Percentiles rank a stretch among this genome's conserved stretches.
These are phyloP conservation scores for Chytriomyces hyalinus DNA, from an alignment of 192 early-diverging fungal species.

Conservation along the genomic window DNA sequence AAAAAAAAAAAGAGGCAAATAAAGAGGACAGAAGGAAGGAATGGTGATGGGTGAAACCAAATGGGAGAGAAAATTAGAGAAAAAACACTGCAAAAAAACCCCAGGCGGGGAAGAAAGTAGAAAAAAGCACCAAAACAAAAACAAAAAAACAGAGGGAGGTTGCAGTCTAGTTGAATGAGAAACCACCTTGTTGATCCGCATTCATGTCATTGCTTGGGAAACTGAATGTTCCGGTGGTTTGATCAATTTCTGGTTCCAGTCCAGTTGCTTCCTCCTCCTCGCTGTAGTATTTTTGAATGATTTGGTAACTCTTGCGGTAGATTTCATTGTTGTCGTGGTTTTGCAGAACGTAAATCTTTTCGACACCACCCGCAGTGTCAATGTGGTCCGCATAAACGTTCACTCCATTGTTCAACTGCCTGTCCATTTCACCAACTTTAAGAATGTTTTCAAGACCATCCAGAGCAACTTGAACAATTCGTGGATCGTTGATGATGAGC, in stretches of 20 bases:
- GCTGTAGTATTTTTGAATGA: conserved; percentile 96
- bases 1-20: background rate
- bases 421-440: conserved; percentile 92
- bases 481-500: conserved; percentile 87
- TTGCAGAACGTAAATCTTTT: conserved; percentile 94
- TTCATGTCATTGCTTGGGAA: conserved; percentile 59
- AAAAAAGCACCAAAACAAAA: no score
- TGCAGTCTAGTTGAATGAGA: conserved; percentile 18
- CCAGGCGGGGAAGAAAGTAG: no score
- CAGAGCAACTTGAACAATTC: conserved; percentile 95
- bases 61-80: background rate
- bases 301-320: conserved; percentile 93
- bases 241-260: conserved; percentile 74
- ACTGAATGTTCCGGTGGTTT: conserved; percentile 76
- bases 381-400: conserved; percentile 90
- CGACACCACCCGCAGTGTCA: conserved; percentile 94
- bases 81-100: no score
- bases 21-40: background rate
- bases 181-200: conserved; percentile 22
- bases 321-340: conserved; percentile 94
- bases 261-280: conserved; percentile 75
- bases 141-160: background rate
- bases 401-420: conserved; percentile 60
- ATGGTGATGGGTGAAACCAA: background rate
- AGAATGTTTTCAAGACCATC: conserved; percentile 98